Evolutionary conservation across 108 stramenopile genomes (phyloP).

Genomic region (Fragilaria radians): DNA sequence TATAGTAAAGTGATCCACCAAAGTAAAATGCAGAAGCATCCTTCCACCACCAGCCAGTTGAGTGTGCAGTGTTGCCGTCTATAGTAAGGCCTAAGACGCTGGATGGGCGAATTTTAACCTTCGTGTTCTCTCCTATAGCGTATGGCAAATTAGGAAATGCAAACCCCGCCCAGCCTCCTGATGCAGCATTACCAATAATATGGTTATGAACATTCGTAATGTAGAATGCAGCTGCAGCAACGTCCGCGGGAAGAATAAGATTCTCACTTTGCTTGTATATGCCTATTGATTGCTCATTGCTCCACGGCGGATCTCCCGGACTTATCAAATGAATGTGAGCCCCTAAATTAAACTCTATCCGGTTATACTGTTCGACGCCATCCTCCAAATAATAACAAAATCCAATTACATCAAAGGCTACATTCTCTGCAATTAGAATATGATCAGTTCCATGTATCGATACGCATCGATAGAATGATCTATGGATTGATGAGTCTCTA

Average conservation of each 20-base stretch:
- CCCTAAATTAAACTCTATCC: conserved; percentile 27
- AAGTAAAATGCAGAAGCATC: conserved; percentile 31
- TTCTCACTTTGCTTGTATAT: conserved; percentile 4
- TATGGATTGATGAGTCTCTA: conserved; percentile 24
- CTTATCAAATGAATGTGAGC: conserved; percentile 38
- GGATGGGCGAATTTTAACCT: conserved; percentile 9
- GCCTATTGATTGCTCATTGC: conserved; percentile 11
- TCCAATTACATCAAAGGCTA: too few relatives aligned
- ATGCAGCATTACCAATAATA: conserved; percentile 33
- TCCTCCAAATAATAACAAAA: too few relatives aligned
- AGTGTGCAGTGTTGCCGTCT: conserved; percentile 31
- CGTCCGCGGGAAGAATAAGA: conserved; percentile 29
- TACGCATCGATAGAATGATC: conserved; percentile 38
- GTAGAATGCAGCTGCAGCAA: conserved; percentile 30
- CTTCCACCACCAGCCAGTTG: conserved; percentile 27
- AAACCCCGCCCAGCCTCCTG: conserved; percentile 38
- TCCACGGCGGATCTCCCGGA: conserved; percentile 9
- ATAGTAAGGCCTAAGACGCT: conserved; percentile 3
- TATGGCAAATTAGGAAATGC: conserved; percentile 19
- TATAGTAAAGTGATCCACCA: conserved; percentile 33
- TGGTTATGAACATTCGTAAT: conserved; percentile 36
- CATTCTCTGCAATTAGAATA: conserved; percentile 22
- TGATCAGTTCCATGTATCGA: conserved; percentile 30
- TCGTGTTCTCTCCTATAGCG: conserved; percentile 12
- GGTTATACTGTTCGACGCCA: conserved; percentile 38